Percentiles rank a stretch among this genome's conserved stretches.
These are phyloP conservation scores for Conoideocrella luteorostrata DNA, from an alignment of 2,329 filamentous ascomycete species.

Conservation along the genomic window DNA sequence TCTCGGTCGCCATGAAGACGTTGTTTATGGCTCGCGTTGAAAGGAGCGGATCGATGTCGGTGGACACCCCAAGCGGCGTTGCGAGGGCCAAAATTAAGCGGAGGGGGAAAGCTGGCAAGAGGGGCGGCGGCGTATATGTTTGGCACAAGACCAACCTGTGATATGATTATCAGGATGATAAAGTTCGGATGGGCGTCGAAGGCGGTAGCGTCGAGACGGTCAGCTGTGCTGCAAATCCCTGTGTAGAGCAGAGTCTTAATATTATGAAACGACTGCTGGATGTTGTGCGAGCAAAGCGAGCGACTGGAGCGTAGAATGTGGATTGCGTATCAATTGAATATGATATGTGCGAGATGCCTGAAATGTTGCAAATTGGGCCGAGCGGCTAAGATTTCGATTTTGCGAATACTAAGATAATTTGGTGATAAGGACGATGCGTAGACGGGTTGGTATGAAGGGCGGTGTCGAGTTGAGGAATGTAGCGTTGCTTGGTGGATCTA, in stretches of 20 bases:
- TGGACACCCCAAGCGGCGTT: slow-evolving; percentile 17
- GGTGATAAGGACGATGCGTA: not conserved
- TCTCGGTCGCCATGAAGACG: slow-evolving; percentile 40
- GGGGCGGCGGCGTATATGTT: not conserved
- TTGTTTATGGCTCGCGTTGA: slow-evolving; percentile 16
- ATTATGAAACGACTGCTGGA: too few relatives aligned
- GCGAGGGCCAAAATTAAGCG: slow-evolving; percentile 12
- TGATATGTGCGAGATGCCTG: not conserved
- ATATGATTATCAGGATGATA: not conserved
- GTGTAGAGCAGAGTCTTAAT: too few relatives aligned
- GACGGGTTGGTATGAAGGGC: not conserved
- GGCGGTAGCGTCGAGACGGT: not conserved
- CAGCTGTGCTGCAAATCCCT: not conserved
- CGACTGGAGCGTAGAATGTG: not conserved
- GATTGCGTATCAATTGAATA: not conserved
- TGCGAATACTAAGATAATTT: not conserved
- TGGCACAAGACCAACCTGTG: not conserved
- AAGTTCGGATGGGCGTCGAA: slow-evolving; percentile 2
- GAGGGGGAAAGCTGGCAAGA: not conserved
- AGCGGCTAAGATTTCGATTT: not conserved
- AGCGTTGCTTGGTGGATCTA: slow-evolving; percentile 5
- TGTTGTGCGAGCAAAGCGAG: not conserved
- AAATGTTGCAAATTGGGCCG: slow-evolving; percentile 5
- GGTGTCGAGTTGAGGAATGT: slow-evolving; percentile 3
- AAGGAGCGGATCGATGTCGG: slow-evolving; percentile 12